Conservation (phyloP, 805 yeast genomes). For the Kregervanrija fluxuum region DNA sequence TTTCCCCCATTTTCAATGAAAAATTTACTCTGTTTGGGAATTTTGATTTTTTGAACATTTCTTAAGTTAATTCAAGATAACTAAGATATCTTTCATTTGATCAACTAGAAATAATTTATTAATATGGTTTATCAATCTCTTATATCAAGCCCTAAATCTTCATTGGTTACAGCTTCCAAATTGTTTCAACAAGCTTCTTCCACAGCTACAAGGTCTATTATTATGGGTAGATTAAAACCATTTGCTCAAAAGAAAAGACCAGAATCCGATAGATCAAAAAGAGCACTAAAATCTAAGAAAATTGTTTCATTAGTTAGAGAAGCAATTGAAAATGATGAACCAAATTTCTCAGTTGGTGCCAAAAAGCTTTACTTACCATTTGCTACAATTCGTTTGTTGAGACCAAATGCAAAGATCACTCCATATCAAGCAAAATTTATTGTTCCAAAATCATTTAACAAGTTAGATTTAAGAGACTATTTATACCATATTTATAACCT, state of each 20-base stretch:
- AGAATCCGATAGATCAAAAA: conserved; percentile 14
- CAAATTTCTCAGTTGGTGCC: conserved; percentile 81
- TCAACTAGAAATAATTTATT: too few species aligned
- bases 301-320: conserved; percentile 28
- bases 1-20: too few species aligned
- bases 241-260: conserved; percentile 19
- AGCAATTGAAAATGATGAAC: conserved; percentile 52
- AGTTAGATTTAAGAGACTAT: conserved; percentile 90
- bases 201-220: conserved; percentile 7
- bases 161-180: not conserved
- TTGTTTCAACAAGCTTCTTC: not conserved
- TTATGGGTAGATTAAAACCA: conserved; percentile 25
- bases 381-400: conserved; percentile 69
- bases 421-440: conserved; percentile 96
- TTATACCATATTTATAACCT: conserved; percentile 85
- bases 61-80: too few species aligned
- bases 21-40: too few species aligned
- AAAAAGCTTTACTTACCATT: conserved; percentile 75
- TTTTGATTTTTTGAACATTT: too few species aligned
- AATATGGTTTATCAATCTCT: too few species aligned
- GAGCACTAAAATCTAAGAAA: conserved; percentile 22
- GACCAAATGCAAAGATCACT: conserved; percentile 94
- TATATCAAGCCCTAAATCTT: too few species aligned
- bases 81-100: too few species aligned
- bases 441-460: conserved; percentile 91